These are phyloP conservation scores for Fraxinus americana DNA, from an alignment of 257 asterid genomes.

Conservation along the genomic window DNA sequence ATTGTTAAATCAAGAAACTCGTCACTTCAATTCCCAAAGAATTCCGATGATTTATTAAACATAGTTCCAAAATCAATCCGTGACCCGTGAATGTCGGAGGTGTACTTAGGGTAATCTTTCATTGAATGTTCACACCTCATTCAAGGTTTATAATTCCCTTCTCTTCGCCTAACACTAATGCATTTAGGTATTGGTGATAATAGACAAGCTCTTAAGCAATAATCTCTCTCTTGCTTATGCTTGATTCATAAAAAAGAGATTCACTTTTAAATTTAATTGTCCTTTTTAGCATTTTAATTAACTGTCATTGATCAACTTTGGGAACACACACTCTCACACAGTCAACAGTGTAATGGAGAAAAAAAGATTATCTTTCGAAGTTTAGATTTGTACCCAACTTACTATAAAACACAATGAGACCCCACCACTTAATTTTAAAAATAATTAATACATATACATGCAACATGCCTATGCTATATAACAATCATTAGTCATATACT, in stretches of 20 bases:
- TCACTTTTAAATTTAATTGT: not conserved
- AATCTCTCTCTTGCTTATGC: not conserved
- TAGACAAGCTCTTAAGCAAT: not conserved
- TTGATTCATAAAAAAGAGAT: not conserved
- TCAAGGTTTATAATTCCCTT: not conserved
- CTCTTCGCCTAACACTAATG: not conserved
- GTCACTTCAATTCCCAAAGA: not conserved
- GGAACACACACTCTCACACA: not conserved
- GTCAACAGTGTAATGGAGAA: conserved; percentile 7
- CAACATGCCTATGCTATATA: conserved; percentile 37
- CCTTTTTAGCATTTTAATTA: not conserved
- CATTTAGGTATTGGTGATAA: not conserved
- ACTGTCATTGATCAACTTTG: not conserved
- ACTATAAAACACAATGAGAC: conserved; percentile 28
- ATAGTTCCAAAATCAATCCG: too few species aligned
- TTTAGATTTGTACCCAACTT: conserved; percentile 26
- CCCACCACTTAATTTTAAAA: conserved; percentile 53
- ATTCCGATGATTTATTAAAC: too few species aligned
- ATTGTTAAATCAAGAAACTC: too few species aligned
- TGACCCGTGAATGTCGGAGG: too few species aligned
- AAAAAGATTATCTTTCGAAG: conserved; percentile 14
- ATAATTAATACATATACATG: conserved; percentile 47
- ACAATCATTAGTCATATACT: conserved; percentile 42
- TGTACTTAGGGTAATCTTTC: too few species aligned
- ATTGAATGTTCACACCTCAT: not conserved